Evolutionary conservation across 495 filamentous ascomycete species (phyloP).

Genomic region (Aspergillus cavernicola): DNA sequence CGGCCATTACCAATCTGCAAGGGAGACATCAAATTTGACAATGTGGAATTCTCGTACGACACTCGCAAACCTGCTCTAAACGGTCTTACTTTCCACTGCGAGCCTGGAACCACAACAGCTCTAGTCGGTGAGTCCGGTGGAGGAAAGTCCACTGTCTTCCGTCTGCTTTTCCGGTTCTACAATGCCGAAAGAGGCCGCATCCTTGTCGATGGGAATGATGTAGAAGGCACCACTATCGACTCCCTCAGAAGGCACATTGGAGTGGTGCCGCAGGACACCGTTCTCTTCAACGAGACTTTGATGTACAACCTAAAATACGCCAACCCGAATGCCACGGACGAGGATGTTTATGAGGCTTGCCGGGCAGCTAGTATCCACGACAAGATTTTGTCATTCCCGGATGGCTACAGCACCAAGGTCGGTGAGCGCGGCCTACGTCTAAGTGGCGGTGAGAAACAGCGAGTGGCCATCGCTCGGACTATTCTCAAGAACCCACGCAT

Average conservation of each 20-base stretch:
- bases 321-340: constrained; percentile 78
- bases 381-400: constrained; percentile 89
- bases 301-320: constrained; percentile 98
- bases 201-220: constrained; percentile 76
- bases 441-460: constrained; percentile 94
- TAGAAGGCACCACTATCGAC: constrained; percentile 84
- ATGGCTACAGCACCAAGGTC: constrained; percentile 87
- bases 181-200: constrained; percentile 75
- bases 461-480: constrained; percentile 93
- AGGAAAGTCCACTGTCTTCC: constrained; percentile 96
- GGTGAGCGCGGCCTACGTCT: constrained; percentile 91
- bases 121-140: constrained; percentile 95
- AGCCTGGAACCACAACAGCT: constrained; percentile 88
- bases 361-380: constrained; percentile 93
- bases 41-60: constrained; percentile 91
- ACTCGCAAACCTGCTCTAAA: constrained; percentile 79
- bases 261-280: constrained; percentile 94
- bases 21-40: constrained; percentile 78
- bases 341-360: constrained; percentile 86
- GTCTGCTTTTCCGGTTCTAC: constrained; percentile 93
- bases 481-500: constrained; percentile 95
- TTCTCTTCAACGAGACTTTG: constrained; percentile 92
- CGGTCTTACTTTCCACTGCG: constrained; percentile 74
- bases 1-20: constrained; percentile 57
- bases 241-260: constrained; percentile 87